phyloP scores from a whole-genome alignment of 768 basidiomycete genomes.

The Trichaptum fuscoviolaceum region DNA sequence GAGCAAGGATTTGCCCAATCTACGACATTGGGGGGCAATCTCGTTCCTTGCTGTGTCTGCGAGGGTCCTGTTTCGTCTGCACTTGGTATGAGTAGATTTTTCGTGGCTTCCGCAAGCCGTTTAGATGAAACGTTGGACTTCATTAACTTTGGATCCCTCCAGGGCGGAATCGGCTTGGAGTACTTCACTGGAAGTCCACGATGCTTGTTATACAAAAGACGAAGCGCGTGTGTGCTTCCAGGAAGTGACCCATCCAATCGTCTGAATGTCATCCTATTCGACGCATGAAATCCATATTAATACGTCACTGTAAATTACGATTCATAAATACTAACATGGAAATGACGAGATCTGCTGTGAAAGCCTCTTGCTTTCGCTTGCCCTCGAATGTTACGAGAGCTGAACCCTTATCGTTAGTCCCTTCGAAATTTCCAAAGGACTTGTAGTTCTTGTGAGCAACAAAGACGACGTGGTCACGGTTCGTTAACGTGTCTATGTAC shows the following conservation, averaged over 20 bases:
- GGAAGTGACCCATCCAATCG: neutral
- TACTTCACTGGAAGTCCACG: neutral
- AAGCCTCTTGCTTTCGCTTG: neutral
- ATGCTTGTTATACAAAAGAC: neutral
- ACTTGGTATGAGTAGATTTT: no score
- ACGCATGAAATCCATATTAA: no score
- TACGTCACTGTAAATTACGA: no score
- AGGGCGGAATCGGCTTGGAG: no score
- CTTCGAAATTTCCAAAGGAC: neutral
- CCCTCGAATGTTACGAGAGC: neutral
- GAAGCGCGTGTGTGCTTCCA: neutral
- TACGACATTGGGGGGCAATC: neutral
- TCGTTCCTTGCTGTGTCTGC: neutral
- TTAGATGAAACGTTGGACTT: no score
- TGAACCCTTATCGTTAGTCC: neutral
- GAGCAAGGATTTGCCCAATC: neutral
- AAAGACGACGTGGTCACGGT: neutral
- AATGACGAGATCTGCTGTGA: neutral
- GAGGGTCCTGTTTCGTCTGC: neutral
- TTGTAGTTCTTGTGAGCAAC: neutral
- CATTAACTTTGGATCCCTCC: no score
- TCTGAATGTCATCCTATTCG: neutral
- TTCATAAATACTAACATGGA: neutral
- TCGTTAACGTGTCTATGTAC: neutral
- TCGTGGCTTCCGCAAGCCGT: no score